Evolutionary conservation across 768 basidiomycete genomes (phyloP).

Genomic region (Strobilomyces echinocephalus): DNA sequence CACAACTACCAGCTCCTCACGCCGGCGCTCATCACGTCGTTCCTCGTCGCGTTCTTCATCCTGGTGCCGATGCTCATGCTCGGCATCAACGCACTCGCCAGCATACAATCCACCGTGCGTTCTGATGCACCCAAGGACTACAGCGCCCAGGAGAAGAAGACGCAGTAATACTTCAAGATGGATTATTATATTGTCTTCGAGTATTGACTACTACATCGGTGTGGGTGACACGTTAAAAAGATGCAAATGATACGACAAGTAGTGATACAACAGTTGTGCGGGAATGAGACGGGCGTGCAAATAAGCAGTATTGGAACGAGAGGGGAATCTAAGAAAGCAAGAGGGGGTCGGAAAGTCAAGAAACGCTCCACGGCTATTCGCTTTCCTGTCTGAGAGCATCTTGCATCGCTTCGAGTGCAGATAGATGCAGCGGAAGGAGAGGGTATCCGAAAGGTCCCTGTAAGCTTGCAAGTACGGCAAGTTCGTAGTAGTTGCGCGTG

Average conservation of each 20-base stretch:
- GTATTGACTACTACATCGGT: constrained; percentile 19
- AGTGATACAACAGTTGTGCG: constrained; percentile 29
- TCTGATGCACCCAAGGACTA: constrained; percentile 63
- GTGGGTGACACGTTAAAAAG: constrained; percentile 15
- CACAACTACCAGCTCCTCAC: constrained; percentile 74
- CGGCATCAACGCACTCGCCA: constrained; percentile 62
- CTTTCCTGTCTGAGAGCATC: constrained; percentile 18
- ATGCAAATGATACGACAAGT: constrained; percentile 23
- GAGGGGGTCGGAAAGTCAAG: neutral
- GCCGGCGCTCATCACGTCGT: constrained; percentile 61
- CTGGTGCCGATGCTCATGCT: constrained; percentile 62
- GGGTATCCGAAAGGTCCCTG: constrained; percentile 45
- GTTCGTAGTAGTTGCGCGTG: constrained; percentile 63
- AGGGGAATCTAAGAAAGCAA: constrained; percentile 13
- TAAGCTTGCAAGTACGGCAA: constrained; percentile 52
- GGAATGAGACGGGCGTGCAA: constrained; percentile 9
- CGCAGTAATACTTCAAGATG: constrained; percentile 45
- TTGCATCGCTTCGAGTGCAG: constrained; percentile 63
- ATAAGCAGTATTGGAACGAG: constrained; percentile 6
- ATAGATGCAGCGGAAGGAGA: constrained; percentile 40
- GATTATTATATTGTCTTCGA: constrained; percentile 13
- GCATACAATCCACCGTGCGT: constrained; percentile 67
- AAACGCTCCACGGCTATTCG: constrained; percentile 12
- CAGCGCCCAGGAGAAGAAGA: constrained; percentile 70
- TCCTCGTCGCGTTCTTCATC: constrained; percentile 63